Evolutionary conservation across 331 rosid species (phyloP), one percentile per base, ranked within the genome.

Genomic region (Rosa hybrid): DNA sequence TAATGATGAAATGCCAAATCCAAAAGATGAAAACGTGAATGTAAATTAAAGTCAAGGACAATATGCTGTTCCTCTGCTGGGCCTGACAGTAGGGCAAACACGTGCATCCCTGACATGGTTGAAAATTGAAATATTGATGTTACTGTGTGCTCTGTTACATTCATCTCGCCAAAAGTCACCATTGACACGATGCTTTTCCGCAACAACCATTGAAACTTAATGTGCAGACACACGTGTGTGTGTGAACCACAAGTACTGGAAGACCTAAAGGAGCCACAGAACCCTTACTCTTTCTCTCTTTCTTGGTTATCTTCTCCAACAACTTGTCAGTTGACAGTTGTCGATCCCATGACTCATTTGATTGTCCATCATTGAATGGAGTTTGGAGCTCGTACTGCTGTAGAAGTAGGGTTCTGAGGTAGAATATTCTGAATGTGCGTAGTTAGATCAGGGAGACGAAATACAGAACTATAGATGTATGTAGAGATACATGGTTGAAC

Each of bases 91-190:
- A 20, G 75, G 62, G 75, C 71, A 30, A 77, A 77, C 94, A 89
- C 91, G 94, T 91, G 97, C 87, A 45, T 10, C 50, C 10, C 97
- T 88, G 97, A 90, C 97, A 90, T 42, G 63, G 83, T 85, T 84
- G 91, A 90, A 90, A 87, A 23, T 62, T 46, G 74, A 76, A 27
- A 27, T 27, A 27, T 30, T 2, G 34, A 30, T 23, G 54, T 83
- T 77, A 50, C 81, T 18, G 45, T 17, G 21, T 18, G 21, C 49
- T 45, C 16, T 62, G 34, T 42, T 63, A 9, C 67, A 6, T 45
- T 50, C 76, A 74, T 75, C 67, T 5, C 4, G 1, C 68, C 49
- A 63, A 53, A 79, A 81, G 56, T 70, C 80, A 74, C 64, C 62
- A 65, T 77, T 79, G 80, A 63, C 39, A 67, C 14, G 65, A 82